Percentiles rank a stretch among this genome's conserved stretches.
Conservation (phyloP, 116 monocot species). For the Thalassia testudinum region DNA sequence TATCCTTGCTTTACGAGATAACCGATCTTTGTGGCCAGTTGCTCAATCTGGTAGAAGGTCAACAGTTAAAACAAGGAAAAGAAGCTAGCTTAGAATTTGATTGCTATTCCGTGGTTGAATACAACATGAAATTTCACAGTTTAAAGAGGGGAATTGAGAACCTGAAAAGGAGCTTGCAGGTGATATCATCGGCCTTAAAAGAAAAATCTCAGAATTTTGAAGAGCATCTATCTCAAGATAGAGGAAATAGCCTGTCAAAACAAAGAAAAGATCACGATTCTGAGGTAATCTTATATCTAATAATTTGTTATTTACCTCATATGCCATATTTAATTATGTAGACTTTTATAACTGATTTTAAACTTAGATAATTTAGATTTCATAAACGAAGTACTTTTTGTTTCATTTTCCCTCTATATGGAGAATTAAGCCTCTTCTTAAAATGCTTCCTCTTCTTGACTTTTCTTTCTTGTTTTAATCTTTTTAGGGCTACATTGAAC, state of each 20-base stretch:
- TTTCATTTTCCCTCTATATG: too few species aligned
- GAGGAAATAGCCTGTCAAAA: slow-evolving; percentile 11
- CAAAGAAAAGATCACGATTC: slow-evolving; percentile 12
- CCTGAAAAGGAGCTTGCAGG: slow-evolving; percentile 45
- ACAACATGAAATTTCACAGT: slow-evolving; percentile 35
- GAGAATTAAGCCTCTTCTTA: too few species aligned
- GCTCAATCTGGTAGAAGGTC: slow-evolving; percentile 18
- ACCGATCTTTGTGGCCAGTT: slow-evolving; percentile 33
- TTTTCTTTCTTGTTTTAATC: background rate
- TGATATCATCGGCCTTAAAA: slow-evolving; percentile 13
- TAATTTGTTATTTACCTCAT: background rate
- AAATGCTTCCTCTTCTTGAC: too few species aligned
- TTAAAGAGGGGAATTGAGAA: slow-evolving; percentile 37
- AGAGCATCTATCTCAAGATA: slow-evolving; percentile 6
- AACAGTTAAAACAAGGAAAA: slow-evolving; percentile 11
- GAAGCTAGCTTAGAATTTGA: slow-evolving; percentile 9
- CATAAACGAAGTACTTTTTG: too few species aligned
- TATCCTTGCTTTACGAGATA: slow-evolving; percentile 39
- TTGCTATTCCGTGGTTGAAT: slow-evolving; percentile 30
- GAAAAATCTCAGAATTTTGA: slow-evolving; percentile 29
- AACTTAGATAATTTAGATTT: too few species aligned
- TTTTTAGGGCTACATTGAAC: slow-evolving; percentile 37
- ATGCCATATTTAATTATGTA: background rate
- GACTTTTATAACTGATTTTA: too few species aligned
- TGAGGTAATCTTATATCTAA: slow-evolving; percentile 21